Percentiles rank a stretch among this genome's conserved stretches.
phyloP scores from a whole-genome alignment of 2,329 filamentous ascomycete species.

The Alternaria triticina region DNA sequence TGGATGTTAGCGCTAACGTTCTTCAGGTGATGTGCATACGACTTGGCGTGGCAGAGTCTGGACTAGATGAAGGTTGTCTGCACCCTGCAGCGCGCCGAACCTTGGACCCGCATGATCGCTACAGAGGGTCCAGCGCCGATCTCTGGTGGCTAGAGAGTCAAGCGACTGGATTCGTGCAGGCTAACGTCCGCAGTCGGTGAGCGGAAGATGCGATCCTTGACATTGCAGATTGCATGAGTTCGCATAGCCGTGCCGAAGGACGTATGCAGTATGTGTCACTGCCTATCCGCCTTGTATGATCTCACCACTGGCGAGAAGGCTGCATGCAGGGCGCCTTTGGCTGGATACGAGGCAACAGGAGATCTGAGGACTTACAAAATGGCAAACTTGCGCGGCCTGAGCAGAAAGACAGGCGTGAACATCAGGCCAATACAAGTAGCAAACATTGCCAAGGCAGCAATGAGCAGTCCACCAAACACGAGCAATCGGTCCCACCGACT shows the following conservation, averaged over 20 bases:
- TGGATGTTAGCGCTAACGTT: slow-evolving; percentile 45
- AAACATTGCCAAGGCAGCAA: slow-evolving; percentile 78
- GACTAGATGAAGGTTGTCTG: slow-evolving; percentile 38
- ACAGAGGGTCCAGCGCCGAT: slow-evolving; percentile 42
- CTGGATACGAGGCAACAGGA: slow-evolving; percentile 21
- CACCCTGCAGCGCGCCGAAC: slow-evolving; percentile 46
- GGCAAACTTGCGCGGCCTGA: slow-evolving; percentile 91
- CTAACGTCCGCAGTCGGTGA: slow-evolving; percentile 16
- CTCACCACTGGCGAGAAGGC: slow-evolving; percentile 17
- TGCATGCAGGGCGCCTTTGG: slow-evolving; percentile 24
- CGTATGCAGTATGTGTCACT: slow-evolving; percentile 35
- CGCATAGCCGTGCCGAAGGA: slow-evolving; percentile 38
- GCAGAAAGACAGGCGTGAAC: slow-evolving; percentile 71
- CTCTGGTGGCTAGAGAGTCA: slow-evolving; percentile 47
- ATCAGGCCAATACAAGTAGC: slow-evolving; percentile 90
- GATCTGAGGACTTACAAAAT: slow-evolving; percentile 77
- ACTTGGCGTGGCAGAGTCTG: slow-evolving; percentile 32
- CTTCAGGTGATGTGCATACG: slow-evolving; percentile 34
- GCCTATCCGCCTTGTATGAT: slow-evolving; percentile 29
- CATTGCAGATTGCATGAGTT: slow-evolving; percentile 38
- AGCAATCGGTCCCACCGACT: slow-evolving; percentile 96
- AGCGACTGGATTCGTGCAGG: slow-evolving; percentile 31
- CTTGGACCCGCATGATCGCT: slow-evolving; percentile 52
- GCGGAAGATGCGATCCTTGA: slow-evolving; percentile 17
- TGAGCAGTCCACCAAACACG: slow-evolving; percentile 69